phyloP scores from a whole-genome alignment of 73 alveolate genomes.

The Stentor roeselii region DNA sequence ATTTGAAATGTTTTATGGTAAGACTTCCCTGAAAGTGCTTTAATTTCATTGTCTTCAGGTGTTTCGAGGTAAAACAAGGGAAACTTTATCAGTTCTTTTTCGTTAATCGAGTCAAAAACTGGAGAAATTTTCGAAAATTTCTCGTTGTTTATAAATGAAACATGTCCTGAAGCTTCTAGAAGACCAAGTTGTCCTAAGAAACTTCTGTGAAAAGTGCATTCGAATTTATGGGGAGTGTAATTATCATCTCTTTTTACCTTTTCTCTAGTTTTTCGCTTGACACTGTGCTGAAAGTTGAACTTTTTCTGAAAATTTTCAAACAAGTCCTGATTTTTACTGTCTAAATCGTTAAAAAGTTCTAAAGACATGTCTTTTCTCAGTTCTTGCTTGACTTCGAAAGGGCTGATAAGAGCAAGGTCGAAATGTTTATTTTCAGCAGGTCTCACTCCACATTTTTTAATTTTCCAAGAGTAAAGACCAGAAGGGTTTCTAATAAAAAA shows the following conservation, averaged over 20 bases:
- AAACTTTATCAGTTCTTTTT: not conserved
- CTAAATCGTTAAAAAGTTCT: not conserved
- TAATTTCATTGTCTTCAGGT: not conserved
- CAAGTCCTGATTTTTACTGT: not conserved
- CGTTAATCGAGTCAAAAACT: not conserved
- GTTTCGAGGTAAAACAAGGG: not conserved
- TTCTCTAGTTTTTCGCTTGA: not conserved
- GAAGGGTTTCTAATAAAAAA: not conserved
- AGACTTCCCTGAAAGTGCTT: too few relatives aligned
- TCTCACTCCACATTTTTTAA: not conserved
- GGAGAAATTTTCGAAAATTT: not conserved
- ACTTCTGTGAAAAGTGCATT: not conserved
- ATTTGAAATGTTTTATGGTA: too few relatives aligned
- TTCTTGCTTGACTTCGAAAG: too few relatives aligned
- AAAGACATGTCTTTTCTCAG: not conserved
- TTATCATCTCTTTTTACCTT: not conserved
- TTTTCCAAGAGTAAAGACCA: not conserved
- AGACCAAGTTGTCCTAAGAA: not conserved
- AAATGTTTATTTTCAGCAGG: not conserved
- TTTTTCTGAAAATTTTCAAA: not conserved
- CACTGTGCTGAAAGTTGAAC: not conserved
- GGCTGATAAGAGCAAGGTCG: too few relatives aligned
- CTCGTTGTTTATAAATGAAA: not conserved
- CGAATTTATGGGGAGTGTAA: not conserved
- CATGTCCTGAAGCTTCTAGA: not conserved